Evolutionary conservation across 768 basidiomycete genomes (phyloP).

Genomic region (Pleurotus djamor): DNA sequence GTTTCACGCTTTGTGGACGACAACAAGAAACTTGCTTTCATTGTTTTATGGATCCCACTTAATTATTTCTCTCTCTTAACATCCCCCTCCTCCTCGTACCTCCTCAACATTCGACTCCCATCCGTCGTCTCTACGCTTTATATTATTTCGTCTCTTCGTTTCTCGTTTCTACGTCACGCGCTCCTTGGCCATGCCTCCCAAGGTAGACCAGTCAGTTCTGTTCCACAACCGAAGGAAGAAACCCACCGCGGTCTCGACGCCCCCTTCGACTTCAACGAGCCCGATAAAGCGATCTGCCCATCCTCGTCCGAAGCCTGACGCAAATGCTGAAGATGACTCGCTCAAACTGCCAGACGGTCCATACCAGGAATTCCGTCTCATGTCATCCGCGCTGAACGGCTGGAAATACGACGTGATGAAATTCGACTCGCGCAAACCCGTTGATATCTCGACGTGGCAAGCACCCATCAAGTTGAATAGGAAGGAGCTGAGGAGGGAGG

Average conservation of each 20-base stretch:
- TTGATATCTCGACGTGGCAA: constrained; percentile 69
- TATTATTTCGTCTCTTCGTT: constrained; percentile 7
- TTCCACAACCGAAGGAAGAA: constrained; percentile 68
- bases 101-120: not conserved
- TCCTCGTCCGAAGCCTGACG: constrained; percentile 36
- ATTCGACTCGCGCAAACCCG: constrained; percentile 72
- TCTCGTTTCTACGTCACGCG: constrained; percentile 7
- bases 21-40: not conserved
- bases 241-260: constrained; percentile 25
- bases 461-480: constrained; percentile 85
- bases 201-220: constrained; percentile 43
- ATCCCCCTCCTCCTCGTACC: not conserved
- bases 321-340: constrained; percentile 47
- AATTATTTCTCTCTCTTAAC: not conserved
- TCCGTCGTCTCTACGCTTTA: constrained; percentile 9
- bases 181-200: constrained; percentile 35
- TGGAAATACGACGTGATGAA: constrained; percentile 96
- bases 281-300: constrained; percentile 29
- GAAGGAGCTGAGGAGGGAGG: constrained; percentile 69
- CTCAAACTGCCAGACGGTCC: constrained; percentile 63
- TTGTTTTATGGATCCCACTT: not conserved
- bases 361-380: constrained; percentile 74
- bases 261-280: constrained; percentile 22
- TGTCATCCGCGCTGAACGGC: constrained; percentile 77
- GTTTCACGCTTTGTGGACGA: not conserved